phyloP scores from a whole-genome alignment of 306 rosid genomes.

The Fagus sylvatica region DNA sequence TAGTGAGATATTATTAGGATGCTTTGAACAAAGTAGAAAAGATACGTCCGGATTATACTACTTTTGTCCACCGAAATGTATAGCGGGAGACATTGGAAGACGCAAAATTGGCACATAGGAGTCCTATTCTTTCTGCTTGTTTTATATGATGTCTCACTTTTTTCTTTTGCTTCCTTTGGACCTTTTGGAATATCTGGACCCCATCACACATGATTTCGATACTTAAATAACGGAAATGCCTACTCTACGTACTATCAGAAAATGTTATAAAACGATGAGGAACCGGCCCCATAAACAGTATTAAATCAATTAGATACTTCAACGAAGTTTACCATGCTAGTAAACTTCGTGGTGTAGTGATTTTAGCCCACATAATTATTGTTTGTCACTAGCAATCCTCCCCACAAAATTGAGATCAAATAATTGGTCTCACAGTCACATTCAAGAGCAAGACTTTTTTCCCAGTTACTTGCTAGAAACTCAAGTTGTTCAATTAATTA shows the following conservation, averaged over 20 bases:
- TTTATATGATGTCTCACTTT: slow-evolving; percentile 43
- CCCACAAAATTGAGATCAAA: too few species aligned
- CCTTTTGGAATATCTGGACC: slow-evolving; percentile 42
- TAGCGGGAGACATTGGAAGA: slow-evolving; percentile 24
- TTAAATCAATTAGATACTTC: slow-evolving; percentile 3
- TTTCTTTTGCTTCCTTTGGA: slow-evolving; percentile 37
- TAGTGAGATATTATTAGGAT: neutral
- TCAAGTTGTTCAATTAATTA: too few species aligned
- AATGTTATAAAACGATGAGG: neutral
- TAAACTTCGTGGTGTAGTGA: too few species aligned
- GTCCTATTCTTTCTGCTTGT: slow-evolving; percentile 41
- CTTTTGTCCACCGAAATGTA: neutral
- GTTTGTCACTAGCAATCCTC: too few species aligned
- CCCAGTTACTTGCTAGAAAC: too few species aligned
- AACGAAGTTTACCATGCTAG: too few species aligned
- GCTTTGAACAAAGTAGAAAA: neutral
- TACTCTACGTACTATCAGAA: neutral
- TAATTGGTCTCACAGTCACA: too few species aligned
- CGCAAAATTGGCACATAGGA: neutral
- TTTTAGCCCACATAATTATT: too few species aligned
- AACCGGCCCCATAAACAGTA: slow-evolving; percentile 6
- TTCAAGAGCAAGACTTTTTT: too few species aligned
- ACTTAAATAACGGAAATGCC: slow-evolving; percentile 7
- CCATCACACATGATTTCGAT: slow-evolving; percentile 14
- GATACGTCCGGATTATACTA: neutral